A percentile compares a stretch with the other conserved stretches of the same genome.
phyloP scores from a whole-genome alignment of 2,329 filamentous ascomycete species.

The Sporothrix humicola region DNA sequence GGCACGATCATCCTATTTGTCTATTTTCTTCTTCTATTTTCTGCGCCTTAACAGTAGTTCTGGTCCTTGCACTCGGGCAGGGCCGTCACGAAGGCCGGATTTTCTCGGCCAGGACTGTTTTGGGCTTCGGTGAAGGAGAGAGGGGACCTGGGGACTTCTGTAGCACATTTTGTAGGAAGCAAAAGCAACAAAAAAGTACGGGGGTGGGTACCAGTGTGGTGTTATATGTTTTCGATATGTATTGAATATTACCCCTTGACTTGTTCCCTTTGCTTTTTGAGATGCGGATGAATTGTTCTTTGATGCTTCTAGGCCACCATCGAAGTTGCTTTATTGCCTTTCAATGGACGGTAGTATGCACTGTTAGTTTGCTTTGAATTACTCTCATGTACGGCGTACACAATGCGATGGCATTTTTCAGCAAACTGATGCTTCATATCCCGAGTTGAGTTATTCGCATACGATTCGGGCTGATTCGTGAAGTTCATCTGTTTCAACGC shows the following conservation, averaged over 20 bases:
- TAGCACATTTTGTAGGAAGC: no score
- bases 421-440: no score
- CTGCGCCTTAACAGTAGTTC: background rate
- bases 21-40: conserved; percentile 5
- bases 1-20: background rate
- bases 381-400: no score
- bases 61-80: conserved; percentile 18
- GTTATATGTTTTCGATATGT: background rate
- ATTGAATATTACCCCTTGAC: background rate
- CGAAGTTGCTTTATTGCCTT: no score
- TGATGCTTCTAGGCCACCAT: background rate
- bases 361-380: no score
- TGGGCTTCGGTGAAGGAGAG: conserved; percentile 29
- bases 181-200: background rate
- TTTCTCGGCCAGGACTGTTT: conserved; percentile 27
- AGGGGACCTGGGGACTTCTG: background rate
- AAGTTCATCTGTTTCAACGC: no score
- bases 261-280: background rate
- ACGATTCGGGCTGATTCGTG: no score
- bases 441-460: no score
- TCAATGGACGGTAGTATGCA: no score
- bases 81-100: conserved; percentile 27
- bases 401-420: no score
- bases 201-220: background rate
- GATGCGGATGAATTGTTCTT: background rate